Base-by-base conservation (phyloP, 495 filamentous ascomycete genomes). In the Glarea lozoyensis region DNA sequence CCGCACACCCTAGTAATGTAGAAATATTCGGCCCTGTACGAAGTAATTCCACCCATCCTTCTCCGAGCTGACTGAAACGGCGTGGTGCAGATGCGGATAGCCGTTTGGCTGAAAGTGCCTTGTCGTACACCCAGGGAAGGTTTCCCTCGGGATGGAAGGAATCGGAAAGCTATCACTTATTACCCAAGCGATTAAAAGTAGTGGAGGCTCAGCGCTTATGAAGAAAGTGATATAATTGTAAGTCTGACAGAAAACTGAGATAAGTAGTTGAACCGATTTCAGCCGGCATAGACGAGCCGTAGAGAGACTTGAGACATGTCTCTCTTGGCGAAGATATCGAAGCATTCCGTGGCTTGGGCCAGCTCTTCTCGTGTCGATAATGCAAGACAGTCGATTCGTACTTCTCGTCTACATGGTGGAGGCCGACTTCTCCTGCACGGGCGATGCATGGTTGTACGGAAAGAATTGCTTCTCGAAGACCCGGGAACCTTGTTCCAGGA, bases 81-180 rank as follows among this genome's bases (percentile, higher is more conserved):
- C 43, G 17, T 42, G 48, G 39, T 46, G 48, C 48, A 51, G 37
- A 21, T 40, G 48, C 42, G 33, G 22, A 46, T 30, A 46, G 37
- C 48, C 48, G 42, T 45, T 2, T n/a, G n/a, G n/a, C n/a, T n/a
- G n/a, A n/a, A 34, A 50, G 36, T 35, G 42, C 11, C 23, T 30
- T n/a, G 29, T 37, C 22, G 42, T 50, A 37, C 37, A 16, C 35
- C 38, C 42, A 42, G n/a, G n/a, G n/a, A 40, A 46, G 22, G 30
- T n/a, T 25, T 20, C 24, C 34, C n/a, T 15, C 12, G 41, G 3
- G 15, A 17, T n/a, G n/a, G n/a, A n/a, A 13, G 4, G 31, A 34
- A 18, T 11, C 17, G 12, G 18, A 18, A 2, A 22, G 21, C 41
- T 35, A 34, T 43, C 41, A 43, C 30, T 33, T 43, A 34, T 40